Percentiles rank a stretch among this genome's conserved stretches.
Evolutionary conservation across 306 rosid genomes (phyloP).

Genomic region (Castanea sativa): DNA sequence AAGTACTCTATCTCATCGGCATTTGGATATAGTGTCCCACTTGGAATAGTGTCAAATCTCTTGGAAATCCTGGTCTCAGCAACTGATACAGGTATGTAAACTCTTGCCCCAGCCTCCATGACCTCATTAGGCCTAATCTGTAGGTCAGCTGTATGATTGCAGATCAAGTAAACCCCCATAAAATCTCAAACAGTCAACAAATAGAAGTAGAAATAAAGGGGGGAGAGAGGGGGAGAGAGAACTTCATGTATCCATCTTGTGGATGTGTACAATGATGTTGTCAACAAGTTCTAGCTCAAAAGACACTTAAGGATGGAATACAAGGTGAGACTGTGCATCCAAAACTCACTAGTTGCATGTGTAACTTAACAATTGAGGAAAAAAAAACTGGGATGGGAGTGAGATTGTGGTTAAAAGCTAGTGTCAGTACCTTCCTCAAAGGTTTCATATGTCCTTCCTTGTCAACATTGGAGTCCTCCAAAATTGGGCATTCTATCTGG

Average conservation of each 20-base stretch:
- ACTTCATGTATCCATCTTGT: neutral
- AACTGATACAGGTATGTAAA: constrained; percentile 73
- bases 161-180: constrained; percentile 37
- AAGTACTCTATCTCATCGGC: constrained; percentile 91
- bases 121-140: constrained; percentile 82
- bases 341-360: neutral
- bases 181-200: constrained; percentile 16
- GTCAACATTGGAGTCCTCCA: constrained; percentile 24
- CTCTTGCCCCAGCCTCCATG: constrained; percentile 59
- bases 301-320: neutral
- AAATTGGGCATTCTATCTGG: constrained; percentile 43
- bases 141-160: constrained; percentile 44
- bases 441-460: constrained; percentile 38
- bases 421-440: constrained; percentile 54
- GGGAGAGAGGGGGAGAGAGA: neutral
- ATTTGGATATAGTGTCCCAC: constrained; percentile 91
- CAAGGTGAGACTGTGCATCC: neutral
- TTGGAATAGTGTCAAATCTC: constrained; percentile 84
- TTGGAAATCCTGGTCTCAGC: constrained; percentile 77
- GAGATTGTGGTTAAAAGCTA: neutral
- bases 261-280: neutral
- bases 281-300: neutral
- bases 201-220: constrained; percentile 2
- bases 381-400: no score
- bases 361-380: neutral